Evolutionary conservation across 1,284 basidiomycete species (phyloP).

Genomic region (Marasmius tenuissimus): DNA sequence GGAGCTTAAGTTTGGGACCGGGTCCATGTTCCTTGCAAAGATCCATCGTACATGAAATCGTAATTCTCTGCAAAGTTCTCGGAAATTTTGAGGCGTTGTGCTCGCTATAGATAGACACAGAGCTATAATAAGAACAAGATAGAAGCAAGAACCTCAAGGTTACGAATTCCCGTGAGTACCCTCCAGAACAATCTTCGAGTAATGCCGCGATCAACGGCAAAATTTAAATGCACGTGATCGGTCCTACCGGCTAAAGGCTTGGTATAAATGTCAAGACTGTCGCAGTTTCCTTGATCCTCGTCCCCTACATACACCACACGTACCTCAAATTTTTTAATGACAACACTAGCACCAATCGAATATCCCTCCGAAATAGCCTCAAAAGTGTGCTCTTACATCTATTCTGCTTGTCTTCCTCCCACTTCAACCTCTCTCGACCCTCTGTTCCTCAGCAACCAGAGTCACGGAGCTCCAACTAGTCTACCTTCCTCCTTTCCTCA

Average conservation of each 20-base stretch:
- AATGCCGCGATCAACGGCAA: background rate
- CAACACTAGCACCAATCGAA: constrained; percentile 20
- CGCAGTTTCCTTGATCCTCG: background rate
- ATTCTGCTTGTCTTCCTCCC: constrained; percentile 58
- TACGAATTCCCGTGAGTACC: background rate
- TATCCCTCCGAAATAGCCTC: constrained; percentile 69
- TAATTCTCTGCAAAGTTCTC: too few relatives aligned
- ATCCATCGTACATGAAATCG: too few relatives aligned
- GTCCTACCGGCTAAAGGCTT: background rate
- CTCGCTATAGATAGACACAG: background rate
- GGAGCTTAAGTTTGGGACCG: too few relatives aligned
- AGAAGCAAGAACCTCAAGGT: background rate
- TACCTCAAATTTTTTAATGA: background rate
- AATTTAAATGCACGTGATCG: background rate
- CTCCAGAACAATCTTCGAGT: background rate
- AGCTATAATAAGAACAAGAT: background rate
- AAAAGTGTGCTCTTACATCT: constrained; percentile 67
- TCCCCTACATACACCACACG: background rate
- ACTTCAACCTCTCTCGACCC: constrained; percentile 67
- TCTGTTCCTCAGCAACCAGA: constrained; percentile 43
- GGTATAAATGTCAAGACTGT: background rate
- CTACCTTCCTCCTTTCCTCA: constrained; percentile 72
- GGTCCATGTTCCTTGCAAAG: too few relatives aligned
- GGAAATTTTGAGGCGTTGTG: too few relatives aligned
- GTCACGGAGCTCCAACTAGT: constrained; percentile 52